Evolutionary conservation across 345 rosid species (phyloP).

Genomic region (Camelina sativa): DNA sequence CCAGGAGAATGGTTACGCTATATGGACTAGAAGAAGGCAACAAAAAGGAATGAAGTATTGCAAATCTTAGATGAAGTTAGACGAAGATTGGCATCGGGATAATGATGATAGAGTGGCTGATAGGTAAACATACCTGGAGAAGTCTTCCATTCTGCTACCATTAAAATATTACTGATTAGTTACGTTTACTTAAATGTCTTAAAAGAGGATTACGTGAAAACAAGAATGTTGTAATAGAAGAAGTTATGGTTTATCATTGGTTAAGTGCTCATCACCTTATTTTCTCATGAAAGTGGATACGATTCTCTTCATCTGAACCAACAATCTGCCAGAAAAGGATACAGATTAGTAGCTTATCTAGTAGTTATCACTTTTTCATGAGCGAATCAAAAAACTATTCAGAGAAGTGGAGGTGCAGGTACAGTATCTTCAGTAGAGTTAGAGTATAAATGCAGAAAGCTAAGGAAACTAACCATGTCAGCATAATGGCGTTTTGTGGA

Average conservation of each 20-base stretch:
- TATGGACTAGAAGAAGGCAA: constrained; percentile 71
- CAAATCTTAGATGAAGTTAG: not conserved
- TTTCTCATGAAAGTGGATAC: constrained; percentile 84
- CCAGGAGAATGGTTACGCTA: constrained; percentile 54
- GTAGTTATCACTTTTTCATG: constrained; percentile 10
- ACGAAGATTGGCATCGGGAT: not conserved
- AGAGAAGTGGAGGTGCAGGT: constrained; percentile 3
- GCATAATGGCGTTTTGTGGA: constrained; percentile 84
- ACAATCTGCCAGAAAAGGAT: constrained; percentile 67
- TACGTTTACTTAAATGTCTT: constrained; percentile 27
- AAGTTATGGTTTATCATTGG: constrained; percentile 6
- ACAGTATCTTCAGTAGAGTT: constrained; percentile 9
- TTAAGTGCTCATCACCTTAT: constrained; percentile 65
- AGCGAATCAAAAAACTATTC: not conserved
- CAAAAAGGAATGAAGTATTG: not conserved
- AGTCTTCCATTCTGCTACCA: constrained; percentile 85
- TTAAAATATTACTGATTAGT: constrained; percentile 43
- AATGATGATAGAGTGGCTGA: constrained; percentile 5
- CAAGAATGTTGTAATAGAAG: constrained; percentile 21
- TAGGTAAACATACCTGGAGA: constrained; percentile 70
- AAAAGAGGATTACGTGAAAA: constrained; percentile 32
- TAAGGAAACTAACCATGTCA: constrained; percentile 67
- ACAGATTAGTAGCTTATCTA: constrained; percentile 34
- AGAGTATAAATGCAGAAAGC: not conserved
- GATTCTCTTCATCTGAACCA: constrained; percentile 87